These are phyloP conservation scores for Aureobasidium sp. DNA, from an alignment of 2,329 filamentous ascomycete species.

Conservation along the genomic window DNA sequence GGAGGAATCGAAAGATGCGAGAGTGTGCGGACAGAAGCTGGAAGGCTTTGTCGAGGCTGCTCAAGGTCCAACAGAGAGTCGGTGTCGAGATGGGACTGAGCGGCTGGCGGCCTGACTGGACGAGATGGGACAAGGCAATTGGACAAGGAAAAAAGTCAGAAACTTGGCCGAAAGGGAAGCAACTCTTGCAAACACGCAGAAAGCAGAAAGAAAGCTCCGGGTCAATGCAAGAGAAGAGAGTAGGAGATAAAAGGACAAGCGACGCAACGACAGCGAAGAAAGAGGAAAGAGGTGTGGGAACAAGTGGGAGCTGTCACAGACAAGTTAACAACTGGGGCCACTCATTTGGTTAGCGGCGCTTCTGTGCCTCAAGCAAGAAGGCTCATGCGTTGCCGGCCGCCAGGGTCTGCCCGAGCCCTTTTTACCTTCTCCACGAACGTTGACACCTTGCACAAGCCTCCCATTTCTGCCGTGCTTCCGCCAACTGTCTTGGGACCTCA, in stretches of 20 bases:
- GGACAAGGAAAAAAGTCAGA: conserved; percentile 23
- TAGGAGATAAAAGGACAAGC: neutral
- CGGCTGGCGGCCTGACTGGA: conserved; percentile 23
- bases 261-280: conserved; percentile 8
- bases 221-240: neutral
- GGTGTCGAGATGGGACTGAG: neutral
- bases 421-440: neutral
- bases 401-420: too few relatives aligned
- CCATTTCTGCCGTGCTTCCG: neutral
- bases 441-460: neutral
- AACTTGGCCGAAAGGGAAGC: conserved; percentile 12
- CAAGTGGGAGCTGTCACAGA: neutral
- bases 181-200: neutral
- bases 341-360: too few relatives aligned
- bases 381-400: too few relatives aligned
- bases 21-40: neutral
- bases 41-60: neutral
- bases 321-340: neutral
- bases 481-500: neutral
- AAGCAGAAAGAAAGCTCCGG: neutral
- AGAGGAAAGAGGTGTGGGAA: conserved; percentile 21
- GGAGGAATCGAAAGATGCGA: neutral
- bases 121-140: conserved; percentile 28
- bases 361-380: too few relatives aligned
- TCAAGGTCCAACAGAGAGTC: neutral